Conservation (phyloP, 352 stramenopile species). For the Phytophthora tubulina region DNA sequence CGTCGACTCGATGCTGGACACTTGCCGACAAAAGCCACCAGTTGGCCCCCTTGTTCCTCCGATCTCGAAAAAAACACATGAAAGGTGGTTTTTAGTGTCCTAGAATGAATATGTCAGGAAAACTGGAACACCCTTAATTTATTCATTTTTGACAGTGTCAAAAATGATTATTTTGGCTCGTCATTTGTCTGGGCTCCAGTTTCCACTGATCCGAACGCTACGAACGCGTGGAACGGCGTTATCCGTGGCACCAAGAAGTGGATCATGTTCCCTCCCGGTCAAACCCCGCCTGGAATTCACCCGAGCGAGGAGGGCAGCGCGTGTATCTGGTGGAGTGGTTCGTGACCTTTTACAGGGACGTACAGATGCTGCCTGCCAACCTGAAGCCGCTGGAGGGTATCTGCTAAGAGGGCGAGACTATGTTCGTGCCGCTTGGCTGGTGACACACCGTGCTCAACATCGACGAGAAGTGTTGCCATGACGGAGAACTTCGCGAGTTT, state of each 20-base stretch:
- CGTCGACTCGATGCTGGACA: too few species aligned
- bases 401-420: conserved; percentile 87
- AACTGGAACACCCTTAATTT: too few species aligned
- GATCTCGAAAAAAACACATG: too few species aligned
- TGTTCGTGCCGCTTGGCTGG: conserved; percentile 95
- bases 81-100: too few species aligned
- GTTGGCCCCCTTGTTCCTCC: too few species aligned
- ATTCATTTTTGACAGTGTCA: too few species aligned
- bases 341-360: conserved; percentile 93
- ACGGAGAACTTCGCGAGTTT: conserved; percentile 95
- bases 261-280: conserved; percentile 97
- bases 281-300: conserved; percentile 93
- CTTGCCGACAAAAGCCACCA: too few species aligned
- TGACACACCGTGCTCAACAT: conserved; percentile 96
- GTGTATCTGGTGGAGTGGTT: conserved; percentile 97
- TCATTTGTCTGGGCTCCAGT: conserved; percentile 94
- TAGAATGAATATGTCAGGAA: too few species aligned
- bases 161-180: conserved; percentile 82
- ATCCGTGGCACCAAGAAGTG: conserved; percentile 96
- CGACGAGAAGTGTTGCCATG: conserved; percentile 89
- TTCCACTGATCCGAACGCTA: conserved; percentile 98
- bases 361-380: conserved; percentile 63
- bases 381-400: conserved; percentile 84
- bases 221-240: conserved; percentile 97
- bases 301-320: conserved; percentile 91